A percentile compares a stretch with the other conserved stretches of the same genome.
phyloP scores from a whole-genome alignment of 2,329 filamentous ascomycete species.

The Cordyceps javanica region DNA sequence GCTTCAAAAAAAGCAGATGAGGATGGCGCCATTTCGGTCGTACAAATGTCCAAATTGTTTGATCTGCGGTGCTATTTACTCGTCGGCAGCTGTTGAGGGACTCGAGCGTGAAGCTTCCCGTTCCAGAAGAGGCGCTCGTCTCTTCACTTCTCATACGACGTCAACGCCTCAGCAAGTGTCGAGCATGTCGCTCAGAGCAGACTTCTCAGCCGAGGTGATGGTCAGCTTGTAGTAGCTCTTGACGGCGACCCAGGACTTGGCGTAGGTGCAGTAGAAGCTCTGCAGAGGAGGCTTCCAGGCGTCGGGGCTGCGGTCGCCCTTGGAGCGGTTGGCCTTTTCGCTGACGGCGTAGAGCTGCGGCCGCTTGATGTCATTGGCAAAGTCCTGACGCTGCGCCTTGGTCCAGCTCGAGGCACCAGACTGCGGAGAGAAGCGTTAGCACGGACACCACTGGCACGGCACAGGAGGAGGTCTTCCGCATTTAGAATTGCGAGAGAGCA shows the following conservation, averaged over 20 bases:
- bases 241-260: conserved; percentile 69
- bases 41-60: conserved; percentile 11
- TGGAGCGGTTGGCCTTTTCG: conserved; percentile 65
- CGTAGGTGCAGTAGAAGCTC: conserved; percentile 73
- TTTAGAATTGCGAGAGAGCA: not conserved
- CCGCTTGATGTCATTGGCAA: conserved; percentile 70
- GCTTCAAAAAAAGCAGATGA: not conserved
- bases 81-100: not conserved
- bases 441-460: not conserved
- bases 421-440: conserved; percentile 27
- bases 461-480: not conserved
- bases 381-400: conserved; percentile 55
- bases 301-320: conserved; percentile 70
- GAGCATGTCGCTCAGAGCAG: conserved; percentile 59
- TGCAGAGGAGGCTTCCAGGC: conserved; percentile 66
- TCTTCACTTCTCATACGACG: too few relatives aligned
- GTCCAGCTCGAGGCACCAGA: conserved; percentile 71
- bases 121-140: not conserved
- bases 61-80: conserved; percentile 5
- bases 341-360: conserved; percentile 78
- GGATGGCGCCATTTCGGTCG: not conserved
- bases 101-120: not conserved
- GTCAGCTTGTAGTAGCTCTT: conserved; percentile 67
- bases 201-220: conserved; percentile 67
- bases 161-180: conserved; percentile 42